phyloP scores from a whole-genome alignment of 2,329 filamentous ascomycete genomes.

The Phialocephala subalpina region DNA sequence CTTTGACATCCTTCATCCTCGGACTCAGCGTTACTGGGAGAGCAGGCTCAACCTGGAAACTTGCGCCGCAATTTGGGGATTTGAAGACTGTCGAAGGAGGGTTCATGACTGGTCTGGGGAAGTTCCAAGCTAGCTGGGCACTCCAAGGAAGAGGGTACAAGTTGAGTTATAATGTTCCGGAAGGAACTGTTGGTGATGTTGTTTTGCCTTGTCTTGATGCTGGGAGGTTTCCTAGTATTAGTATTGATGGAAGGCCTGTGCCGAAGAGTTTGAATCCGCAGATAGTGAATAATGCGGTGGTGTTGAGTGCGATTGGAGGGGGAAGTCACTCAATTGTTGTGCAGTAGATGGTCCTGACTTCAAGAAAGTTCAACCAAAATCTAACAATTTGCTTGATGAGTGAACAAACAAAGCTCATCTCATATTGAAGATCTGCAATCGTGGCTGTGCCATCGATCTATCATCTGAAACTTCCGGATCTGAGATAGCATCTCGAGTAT shows the following conservation, averaged over 20 bases:
- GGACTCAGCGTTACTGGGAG: slow-evolving; percentile 49
- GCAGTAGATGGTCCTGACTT: neutral
- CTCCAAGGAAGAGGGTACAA: slow-evolving; percentile 47
- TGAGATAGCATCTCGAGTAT: neutral
- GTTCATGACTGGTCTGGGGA: slow-evolving; percentile 49
- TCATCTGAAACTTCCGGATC: neutral
- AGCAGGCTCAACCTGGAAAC: slow-evolving; percentile 47
- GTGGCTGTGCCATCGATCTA: neutral
- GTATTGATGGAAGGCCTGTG: slow-evolving; percentile 23
- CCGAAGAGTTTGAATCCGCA: neutral
- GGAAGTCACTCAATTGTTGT: slow-evolving; percentile 21
- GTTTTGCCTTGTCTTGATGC: slow-evolving; percentile 17
- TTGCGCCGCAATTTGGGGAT: slow-evolving; percentile 52
- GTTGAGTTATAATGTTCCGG: slow-evolving; percentile 26
- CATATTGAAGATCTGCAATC: neutral
- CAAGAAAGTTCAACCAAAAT: neutral
- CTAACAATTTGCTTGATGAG: neutral
- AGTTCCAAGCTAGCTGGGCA: slow-evolving; percentile 46
- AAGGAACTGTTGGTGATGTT: slow-evolving; percentile 24
- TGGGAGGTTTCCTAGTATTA: slow-evolving; percentile 25
- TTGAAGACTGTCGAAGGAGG: slow-evolving; percentile 49
- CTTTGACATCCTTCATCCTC: slow-evolving; percentile 52
- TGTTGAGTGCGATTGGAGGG: slow-evolving; percentile 22
- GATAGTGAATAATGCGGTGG: slow-evolving; percentile 7
- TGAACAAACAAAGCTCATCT: too few species aligned